Evolutionary conservation across 2,329 filamentous ascomycete species (phyloP).

Genomic region (Verticillium alfalfae): DNA sequence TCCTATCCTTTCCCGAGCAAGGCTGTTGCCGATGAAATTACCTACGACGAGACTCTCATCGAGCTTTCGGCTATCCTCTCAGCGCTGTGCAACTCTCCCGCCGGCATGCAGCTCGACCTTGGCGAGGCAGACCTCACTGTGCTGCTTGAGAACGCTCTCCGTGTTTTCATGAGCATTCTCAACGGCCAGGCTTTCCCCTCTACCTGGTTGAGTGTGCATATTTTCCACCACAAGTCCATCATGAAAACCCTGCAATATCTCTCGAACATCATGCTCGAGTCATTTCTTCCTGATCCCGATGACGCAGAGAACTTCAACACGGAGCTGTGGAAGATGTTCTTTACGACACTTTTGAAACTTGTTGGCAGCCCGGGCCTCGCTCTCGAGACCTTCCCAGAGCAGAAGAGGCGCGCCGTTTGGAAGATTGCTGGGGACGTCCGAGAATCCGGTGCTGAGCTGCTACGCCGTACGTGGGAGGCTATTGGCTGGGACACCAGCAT

Average conservation of each 20-base stretch:
- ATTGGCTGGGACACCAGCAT: constrained; percentile 90
- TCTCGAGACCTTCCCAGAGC: constrained; percentile 92
- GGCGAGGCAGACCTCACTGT: constrained; percentile 68
- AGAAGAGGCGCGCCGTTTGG: constrained; percentile 94
- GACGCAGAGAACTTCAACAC: constrained; percentile 90
- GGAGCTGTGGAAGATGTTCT: constrained; percentile 90
- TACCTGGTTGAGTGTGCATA: constrained; percentile 87
- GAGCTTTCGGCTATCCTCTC: constrained; percentile 87
- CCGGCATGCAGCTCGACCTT: constrained; percentile 70
- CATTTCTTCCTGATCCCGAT: constrained; percentile 81
- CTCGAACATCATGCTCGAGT: constrained; percentile 71
- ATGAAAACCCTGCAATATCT: constrained; percentile 83
- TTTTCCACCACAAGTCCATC: constrained; percentile 86
- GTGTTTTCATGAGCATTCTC: constrained; percentile 84
- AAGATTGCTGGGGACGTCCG: constrained; percentile 97
- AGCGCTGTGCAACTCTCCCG: constrained; percentile 68
- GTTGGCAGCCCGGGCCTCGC: constrained; percentile 85
- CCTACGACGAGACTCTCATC: constrained; percentile 80
- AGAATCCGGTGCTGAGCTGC: constrained; percentile 80
- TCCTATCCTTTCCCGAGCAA: constrained; percentile 84
- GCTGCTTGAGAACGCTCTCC: constrained; percentile 72
- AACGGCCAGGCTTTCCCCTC: constrained; percentile 84
- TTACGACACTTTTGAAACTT: constrained; percentile 80
- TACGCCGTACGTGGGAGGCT: constrained; percentile 84
- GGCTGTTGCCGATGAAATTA: constrained; percentile 51